Evolutionary conservation across 805 yeast genomes (phyloP).

Genomic region (Kodamaea lidongshanica): DNA sequence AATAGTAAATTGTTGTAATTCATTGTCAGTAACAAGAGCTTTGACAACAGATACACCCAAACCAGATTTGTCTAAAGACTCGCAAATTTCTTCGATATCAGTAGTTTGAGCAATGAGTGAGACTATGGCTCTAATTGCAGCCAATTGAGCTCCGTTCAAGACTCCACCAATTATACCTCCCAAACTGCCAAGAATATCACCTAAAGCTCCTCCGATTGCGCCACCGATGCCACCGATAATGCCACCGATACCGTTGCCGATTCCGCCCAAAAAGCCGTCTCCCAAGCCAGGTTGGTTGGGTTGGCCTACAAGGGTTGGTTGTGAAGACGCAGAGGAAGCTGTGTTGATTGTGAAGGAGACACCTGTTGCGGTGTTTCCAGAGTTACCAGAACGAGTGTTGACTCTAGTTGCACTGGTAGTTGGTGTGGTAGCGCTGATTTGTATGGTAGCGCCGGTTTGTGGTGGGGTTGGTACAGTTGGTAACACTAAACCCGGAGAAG

Average conservation of each 20-base stretch:
- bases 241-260: background rate
- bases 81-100: slow-evolving; percentile 15
- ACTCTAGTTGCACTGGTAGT: no score
- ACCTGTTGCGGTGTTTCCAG: no score
- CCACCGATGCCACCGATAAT: slow-evolving; percentile 4
- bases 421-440: no score
- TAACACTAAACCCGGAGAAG: no score
- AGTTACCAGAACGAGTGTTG: no score
- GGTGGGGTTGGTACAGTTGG: no score
- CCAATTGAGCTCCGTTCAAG: slow-evolving; percentile 5
- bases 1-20: slow-evolving; percentile 15
- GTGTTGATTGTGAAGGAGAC: no score
- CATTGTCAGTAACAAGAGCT: slow-evolving; percentile 13
- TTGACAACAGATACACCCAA: slow-evolving; percentile 16
- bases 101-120: slow-evolving; percentile 14
- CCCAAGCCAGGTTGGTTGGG: no score
- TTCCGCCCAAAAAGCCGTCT: slow-evolving; percentile 1
- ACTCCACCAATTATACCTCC: slow-evolving; percentile 4
- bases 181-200: slow-evolving; percentile 2
- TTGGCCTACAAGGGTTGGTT: no score
- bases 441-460: no score
- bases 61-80: slow-evolving; percentile 19
- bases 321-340: no score
- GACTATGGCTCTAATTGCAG: slow-evolving; percentile 10
- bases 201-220: slow-evolving; percentile 6